Evolutionary conservation across 495 filamentous ascomycete genomes (phyloP).

Genomic region (Trypethelium eluteriae): DNA sequence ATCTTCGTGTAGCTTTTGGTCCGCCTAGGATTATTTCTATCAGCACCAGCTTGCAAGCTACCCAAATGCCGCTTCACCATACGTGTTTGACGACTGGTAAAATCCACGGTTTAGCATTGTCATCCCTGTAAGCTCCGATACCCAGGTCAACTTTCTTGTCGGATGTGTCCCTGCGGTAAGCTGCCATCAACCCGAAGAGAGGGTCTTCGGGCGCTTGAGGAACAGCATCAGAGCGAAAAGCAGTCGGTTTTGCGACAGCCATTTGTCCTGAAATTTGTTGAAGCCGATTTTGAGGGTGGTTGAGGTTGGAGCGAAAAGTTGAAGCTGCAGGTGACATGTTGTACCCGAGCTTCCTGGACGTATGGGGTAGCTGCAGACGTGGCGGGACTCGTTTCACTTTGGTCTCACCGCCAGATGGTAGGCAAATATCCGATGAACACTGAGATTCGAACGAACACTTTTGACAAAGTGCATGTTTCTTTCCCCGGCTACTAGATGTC

Average conservation of each 20-base stretch:
- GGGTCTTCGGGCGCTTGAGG: constrained; percentile 91
- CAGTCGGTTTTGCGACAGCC: constrained; percentile 45
- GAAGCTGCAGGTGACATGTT: neutral
- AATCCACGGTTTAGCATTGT: constrained; percentile 97
- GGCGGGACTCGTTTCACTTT: neutral
- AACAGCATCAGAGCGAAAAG: constrained; percentile 70
- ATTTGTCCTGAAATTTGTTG: constrained; percentile 48
- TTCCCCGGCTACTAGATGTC: neutral
- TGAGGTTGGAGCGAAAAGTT: neutral
- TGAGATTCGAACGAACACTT: neutral
- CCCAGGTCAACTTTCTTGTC: constrained; percentile 91
- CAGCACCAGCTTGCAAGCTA: neutral
- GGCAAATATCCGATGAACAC: neutral
- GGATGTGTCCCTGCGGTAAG: constrained; percentile 74
- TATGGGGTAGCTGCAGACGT: neutral
- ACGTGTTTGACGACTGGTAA: constrained; percentile 95
- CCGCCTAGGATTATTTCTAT: constrained; percentile 54
- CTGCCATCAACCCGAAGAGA: constrained; percentile 86
- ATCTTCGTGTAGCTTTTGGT: constrained; percentile 76
- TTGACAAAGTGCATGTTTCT: neutral
- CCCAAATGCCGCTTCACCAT: constrained; percentile 21
- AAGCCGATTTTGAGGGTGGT: constrained; percentile 34
- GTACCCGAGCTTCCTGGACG: neutral
- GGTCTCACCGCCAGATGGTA: constrained; percentile 10
- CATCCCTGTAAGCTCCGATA: constrained; percentile 91